A percentile compares a stretch with the other conserved stretches of the same genome.
These are phyloP conservation scores for Jatropha curcas DNA, from an alignment of 345 rosid species.

Conservation along the genomic window DNA sequence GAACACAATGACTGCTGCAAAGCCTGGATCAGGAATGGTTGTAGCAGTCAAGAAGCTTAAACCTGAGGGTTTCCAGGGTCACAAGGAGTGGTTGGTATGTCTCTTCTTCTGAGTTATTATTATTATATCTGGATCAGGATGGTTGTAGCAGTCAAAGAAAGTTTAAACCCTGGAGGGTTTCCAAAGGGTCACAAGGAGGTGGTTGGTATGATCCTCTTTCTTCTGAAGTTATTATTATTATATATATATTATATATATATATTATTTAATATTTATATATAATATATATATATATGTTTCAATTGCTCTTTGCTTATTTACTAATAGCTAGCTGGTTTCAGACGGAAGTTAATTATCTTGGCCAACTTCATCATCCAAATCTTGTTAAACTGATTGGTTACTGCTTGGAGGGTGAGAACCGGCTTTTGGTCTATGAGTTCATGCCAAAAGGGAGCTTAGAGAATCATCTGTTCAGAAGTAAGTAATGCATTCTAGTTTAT, in stretches of 20 bases:
- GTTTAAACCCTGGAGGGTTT: too few species aligned
- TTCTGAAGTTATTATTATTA: too few species aligned
- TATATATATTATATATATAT: too few species aligned
- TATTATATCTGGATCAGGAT: too few species aligned
- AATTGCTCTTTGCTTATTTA: slow-evolving; percentile 4
- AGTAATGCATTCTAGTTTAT: slow-evolving; percentile 22
- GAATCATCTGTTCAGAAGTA: slow-evolving; percentile 68
- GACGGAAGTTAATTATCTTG: slow-evolving; percentile 97
- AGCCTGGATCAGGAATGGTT: slow-evolving; percentile 88
- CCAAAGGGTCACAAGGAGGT: too few species aligned
- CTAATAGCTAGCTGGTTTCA: slow-evolving; percentile 45
- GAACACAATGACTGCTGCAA: slow-evolving; percentile 59
- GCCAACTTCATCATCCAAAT: slow-evolving; percentile 90
- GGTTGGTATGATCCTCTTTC: too few species aligned
- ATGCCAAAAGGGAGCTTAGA: slow-evolving; percentile 98
- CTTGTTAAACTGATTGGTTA: slow-evolving; percentile 89
- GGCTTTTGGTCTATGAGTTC: slow-evolving; percentile 86
- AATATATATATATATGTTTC: too few species aligned
- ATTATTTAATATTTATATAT: too few species aligned
- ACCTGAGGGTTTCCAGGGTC: slow-evolving; percentile 97
- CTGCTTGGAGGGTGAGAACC: slow-evolving; percentile 80
- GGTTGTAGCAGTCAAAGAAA: too few species aligned
- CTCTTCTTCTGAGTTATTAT: neutral
- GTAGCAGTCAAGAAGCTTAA: slow-evolving; percentile 95
- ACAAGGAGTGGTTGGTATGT: slow-evolving; percentile 97